Conservation (phyloP, 495 filamentous ascomycete genomes). For the Penicillium waksmanii region DNA sequence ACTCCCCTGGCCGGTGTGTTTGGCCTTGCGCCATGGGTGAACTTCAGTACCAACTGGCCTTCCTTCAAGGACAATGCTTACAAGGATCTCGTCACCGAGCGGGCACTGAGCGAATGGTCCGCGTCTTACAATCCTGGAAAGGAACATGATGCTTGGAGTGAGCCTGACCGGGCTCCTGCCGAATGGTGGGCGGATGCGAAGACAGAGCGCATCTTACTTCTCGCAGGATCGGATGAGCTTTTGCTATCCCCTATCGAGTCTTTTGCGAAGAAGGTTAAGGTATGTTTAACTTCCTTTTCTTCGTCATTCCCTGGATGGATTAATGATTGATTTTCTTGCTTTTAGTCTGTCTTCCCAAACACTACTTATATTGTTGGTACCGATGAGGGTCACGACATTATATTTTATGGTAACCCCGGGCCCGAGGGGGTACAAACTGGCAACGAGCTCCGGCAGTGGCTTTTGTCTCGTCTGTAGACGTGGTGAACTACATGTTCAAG, state of each 20-base stretch:
- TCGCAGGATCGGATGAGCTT: constrained; percentile 60
- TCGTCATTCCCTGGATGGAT: neutral
- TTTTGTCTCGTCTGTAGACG: constrained; percentile 34
- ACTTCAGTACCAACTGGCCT: constrained; percentile 45
- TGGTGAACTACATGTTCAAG: neutral
- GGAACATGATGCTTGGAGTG: constrained; percentile 57
- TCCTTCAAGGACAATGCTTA: constrained; percentile 48
- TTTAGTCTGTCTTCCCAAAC: constrained; percentile 38
- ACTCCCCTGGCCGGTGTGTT: constrained; percentile 52
- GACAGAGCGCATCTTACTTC: constrained; percentile 53
- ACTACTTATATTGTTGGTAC: constrained; percentile 36
- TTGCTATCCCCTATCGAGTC: constrained; percentile 58
- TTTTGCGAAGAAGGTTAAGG: constrained; percentile 52
- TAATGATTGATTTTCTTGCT: constrained; percentile 7
- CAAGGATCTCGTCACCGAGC: constrained; percentile 51
- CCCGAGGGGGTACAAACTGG: constrained; percentile 32
- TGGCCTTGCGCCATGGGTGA: constrained; percentile 59
- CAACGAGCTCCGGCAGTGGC: constrained; percentile 34
- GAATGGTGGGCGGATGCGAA: constrained; percentile 59
- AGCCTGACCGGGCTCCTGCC: constrained; percentile 51
- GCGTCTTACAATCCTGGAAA: constrained; percentile 46
- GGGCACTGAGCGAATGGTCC: constrained; percentile 43
- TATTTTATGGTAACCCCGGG: constrained; percentile 28
- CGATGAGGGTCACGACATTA: constrained; percentile 41
- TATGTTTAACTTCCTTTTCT: constrained; percentile 20